phyloP scores from a whole-genome alignment of 2,329 filamentous ascomycete species.

The Pyrenophora teres region DNA sequence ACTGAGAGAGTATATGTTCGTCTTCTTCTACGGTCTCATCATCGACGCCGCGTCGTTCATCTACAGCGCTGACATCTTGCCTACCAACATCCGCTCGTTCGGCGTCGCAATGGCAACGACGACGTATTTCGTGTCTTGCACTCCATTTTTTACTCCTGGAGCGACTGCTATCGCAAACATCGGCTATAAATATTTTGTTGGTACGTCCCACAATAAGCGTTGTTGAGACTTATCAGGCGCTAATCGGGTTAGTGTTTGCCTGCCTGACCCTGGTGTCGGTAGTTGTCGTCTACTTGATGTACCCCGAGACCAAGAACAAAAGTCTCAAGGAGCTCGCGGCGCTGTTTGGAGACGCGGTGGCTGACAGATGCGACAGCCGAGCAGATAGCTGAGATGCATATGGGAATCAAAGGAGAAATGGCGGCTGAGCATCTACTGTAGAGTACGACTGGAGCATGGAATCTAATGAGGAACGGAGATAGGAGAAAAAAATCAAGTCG shows the following conservation, averaged over 20 bases:
- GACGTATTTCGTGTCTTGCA: slow-evolving; percentile 25
- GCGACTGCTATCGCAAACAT: slow-evolving; percentile 27
- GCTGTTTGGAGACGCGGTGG: slow-evolving; percentile 54
- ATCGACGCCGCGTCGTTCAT: slow-evolving; percentile 19
- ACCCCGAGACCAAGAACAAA: slow-evolving; percentile 59
- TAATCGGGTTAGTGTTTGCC: slow-evolving; percentile 36
- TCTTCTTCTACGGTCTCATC: slow-evolving; percentile 27
- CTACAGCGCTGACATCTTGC: slow-evolving; percentile 19
- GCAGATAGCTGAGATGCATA: slow-evolving; percentile 15
- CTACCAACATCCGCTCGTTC: slow-evolving; percentile 25
- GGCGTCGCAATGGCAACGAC: slow-evolving; percentile 23
- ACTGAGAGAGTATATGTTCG: slow-evolving; percentile 5
- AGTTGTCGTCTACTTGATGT: slow-evolving; percentile 59
- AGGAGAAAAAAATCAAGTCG: slow-evolving; percentile 3
- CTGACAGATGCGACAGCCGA: slow-evolving; percentile 25
- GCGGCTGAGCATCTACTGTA: slow-evolving; percentile 9
- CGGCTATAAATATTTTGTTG: slow-evolving; percentile 32
- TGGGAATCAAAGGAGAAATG: slow-evolving; percentile 22
- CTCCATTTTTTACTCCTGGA: slow-evolving; percentile 23
- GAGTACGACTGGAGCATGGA: neutral
- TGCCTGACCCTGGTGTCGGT: slow-evolving; percentile 41
- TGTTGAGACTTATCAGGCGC: slow-evolving; percentile 9
- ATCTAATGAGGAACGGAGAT: neutral
- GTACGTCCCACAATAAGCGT: slow-evolving; percentile 13
- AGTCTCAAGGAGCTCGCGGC: slow-evolving; percentile 68